Evolutionary conservation across 2,329 filamentous ascomycete species (phyloP).

Genomic region (Talaromyces atroroseus): DNA sequence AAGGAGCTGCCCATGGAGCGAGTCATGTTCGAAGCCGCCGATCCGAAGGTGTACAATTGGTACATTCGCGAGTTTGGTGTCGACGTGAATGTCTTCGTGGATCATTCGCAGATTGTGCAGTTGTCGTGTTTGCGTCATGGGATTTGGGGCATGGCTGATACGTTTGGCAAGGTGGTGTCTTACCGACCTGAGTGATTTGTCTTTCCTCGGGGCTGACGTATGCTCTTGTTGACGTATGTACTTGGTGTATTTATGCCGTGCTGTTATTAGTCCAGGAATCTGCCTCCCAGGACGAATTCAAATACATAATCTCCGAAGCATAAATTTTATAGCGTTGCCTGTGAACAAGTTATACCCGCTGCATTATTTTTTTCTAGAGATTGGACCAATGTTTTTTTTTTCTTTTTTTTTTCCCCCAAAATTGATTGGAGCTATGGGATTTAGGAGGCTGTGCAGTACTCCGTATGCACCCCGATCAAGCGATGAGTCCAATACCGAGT

Average conservation of each 20-base stretch:
- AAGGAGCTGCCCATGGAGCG: constrained; percentile 47
- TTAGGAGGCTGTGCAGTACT: no score
- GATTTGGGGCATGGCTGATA: constrained; percentile 54
- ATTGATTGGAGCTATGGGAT: no score
- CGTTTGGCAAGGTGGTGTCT: constrained; percentile 49
- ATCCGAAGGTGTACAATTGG: constrained; percentile 53
- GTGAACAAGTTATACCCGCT: no score
- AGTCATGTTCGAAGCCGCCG: constrained; percentile 56
- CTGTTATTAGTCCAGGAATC: no score
- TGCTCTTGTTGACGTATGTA: neutral
- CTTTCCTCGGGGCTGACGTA: neutral
- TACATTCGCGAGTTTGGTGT: constrained; percentile 53
- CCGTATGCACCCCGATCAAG: no score
- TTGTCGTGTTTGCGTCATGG: constrained; percentile 47
- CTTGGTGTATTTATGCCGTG: no score
- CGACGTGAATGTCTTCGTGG: constrained; percentile 54
- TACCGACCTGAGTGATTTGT: constrained; percentile 25
- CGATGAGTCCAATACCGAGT: no score
- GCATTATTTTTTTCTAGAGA: no score
- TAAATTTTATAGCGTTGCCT: no score
- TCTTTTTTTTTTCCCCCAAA: no score
- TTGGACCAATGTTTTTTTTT: no score
- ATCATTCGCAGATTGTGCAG: constrained; percentile 55
- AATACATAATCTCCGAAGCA: neutral
- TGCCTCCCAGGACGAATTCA: no score